These are phyloP conservation scores for Tolypocladium sp. DNA, from an alignment of 2,329 filamentous ascomycete genomes.

Conservation along the genomic window DNA sequence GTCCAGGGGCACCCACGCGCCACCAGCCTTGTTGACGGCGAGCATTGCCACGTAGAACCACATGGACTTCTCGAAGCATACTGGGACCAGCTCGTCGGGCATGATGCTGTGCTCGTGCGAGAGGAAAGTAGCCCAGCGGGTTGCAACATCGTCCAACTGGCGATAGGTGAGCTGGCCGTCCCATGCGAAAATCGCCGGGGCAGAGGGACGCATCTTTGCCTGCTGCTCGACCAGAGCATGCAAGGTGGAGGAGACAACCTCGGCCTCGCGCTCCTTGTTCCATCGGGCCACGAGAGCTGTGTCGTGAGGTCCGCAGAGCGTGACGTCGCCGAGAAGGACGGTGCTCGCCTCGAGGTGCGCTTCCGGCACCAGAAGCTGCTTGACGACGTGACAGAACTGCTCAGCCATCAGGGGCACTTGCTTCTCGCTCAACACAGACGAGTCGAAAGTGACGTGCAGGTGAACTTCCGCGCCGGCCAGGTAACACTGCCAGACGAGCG, in stretches of 20 bases:
- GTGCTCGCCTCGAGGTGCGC: not conserved
- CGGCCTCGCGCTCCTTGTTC: not conserved
- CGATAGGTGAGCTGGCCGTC: constrained; percentile 31
- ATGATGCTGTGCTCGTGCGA: constrained; percentile 7
- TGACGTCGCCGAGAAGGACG: not conserved
- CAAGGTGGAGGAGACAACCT: not conserved
- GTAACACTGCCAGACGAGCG: not conserved
- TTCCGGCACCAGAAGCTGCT: not conserved
- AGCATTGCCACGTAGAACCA: constrained; percentile 21
- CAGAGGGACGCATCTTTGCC: constrained; percentile 19
- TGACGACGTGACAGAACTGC: not conserved
- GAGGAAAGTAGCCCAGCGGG: constrained; percentile 22
- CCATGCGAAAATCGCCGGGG: constrained; percentile 31
- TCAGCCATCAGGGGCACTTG: not conserved
- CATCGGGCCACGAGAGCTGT: not conserved
- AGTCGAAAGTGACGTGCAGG: not conserved
- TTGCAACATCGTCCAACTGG: constrained; percentile 27
- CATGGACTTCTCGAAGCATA: constrained; percentile 28
- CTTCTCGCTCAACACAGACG: not conserved
- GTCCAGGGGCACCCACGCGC: constrained; percentile 16
- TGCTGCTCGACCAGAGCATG: constrained; percentile 11
- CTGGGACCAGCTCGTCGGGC: constrained; percentile 15
- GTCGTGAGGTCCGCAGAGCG: not conserved
- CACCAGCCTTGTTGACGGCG: no score
- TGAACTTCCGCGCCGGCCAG: not conserved